Evolutionary conservation across 345 rosid species (phyloP).

Genomic region (Corchorus capsularis): DNA sequence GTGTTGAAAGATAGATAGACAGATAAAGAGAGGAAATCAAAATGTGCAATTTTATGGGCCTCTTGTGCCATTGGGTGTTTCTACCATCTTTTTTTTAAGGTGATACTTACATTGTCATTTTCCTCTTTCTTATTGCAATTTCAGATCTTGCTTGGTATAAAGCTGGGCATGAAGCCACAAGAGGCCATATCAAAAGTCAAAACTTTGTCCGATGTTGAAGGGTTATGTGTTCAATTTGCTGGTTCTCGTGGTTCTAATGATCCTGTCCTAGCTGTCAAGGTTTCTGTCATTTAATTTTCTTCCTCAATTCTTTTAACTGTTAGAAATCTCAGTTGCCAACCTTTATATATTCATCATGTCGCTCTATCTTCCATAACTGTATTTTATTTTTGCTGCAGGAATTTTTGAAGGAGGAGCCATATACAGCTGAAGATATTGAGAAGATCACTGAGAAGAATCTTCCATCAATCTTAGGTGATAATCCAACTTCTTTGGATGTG

Average conservation of each 20-base stretch:
- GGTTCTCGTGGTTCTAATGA: slow-evolving; percentile 57
- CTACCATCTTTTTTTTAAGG: background rate
- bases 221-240: slow-evolving; percentile 73
- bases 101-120: slow-evolving; percentile 15
- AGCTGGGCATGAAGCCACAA: slow-evolving; percentile 80
- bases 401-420: slow-evolving; percentile 75
- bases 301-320: background rate
- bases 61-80: background rate
- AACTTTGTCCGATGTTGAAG: slow-evolving; percentile 96
- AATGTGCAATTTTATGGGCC: background rate
- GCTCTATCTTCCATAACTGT: background rate
- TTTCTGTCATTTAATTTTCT: slow-evolving; percentile 35
- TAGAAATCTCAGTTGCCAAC: background rate
- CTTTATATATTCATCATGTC: background rate
- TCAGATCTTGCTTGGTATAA: slow-evolving; percentile 85
- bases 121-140: slow-evolving; percentile 25
- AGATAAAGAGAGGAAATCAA: background rate
- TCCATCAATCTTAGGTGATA: slow-evolving; percentile 59
- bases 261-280: slow-evolving; percentile 90
- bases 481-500: slow-evolving; percentile 78
- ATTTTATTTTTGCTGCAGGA: slow-evolving; percentile 44
- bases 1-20: no score
- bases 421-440: slow-evolving; percentile 78
- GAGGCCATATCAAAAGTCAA: slow-evolving; percentile 71
- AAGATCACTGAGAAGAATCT: slow-evolving; percentile 51